Base-by-base conservation (phyloP, 2,329 filamentous ascomycete species). In the Clonostachys rosea region DNA sequence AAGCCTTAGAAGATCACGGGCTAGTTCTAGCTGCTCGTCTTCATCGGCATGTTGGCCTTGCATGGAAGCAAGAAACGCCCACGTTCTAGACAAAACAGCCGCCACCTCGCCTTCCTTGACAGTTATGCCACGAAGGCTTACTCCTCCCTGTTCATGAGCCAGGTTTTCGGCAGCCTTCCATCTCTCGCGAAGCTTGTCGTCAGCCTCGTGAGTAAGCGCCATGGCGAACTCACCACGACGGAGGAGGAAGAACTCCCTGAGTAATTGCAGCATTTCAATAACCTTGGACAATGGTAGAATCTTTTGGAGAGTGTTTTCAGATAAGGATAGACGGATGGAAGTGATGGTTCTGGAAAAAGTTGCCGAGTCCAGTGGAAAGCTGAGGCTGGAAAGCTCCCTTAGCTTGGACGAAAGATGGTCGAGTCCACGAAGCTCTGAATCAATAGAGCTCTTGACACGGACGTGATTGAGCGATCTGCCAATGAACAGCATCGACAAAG, bases 151-250 rank as follows among this genome's bases (percentile, higher is more conserved):
- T 59, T 81, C 76, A 60, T 74, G 75, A 2, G 73, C 75, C 6
- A 83, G 61, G 46, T 81, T 82, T 37, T 81, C 78, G 11, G 81
- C 73, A 52, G 83, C 73, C 55, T 76, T 81, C 76, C 88, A 89
- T 44, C 89, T 83, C 53, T 81, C 84, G n/a, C 82, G 78, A 20
- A 94, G 78, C 55, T 84, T 86, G 47, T 86, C 81, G 55, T 96
- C 90, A 1, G 92, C 90, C 67, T 96, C 89, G 35, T 86, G 81
- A 2, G 95, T 89, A 24, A 99, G 68, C 1, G 87, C 86, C 67
- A 94, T 84, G 17, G 91, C 90, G 63, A 99, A 99, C 63, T 97
- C 94, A 45, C 92, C 92, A 34, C 89, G 81, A 1, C 87, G 86
- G 1, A 99, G 76, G 3, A 99, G 76, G 55, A 96, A 89, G 66